Conservation (phyloP, 2,329 filamentous ascomycete species). For the Venturia aucupariae region DNA sequence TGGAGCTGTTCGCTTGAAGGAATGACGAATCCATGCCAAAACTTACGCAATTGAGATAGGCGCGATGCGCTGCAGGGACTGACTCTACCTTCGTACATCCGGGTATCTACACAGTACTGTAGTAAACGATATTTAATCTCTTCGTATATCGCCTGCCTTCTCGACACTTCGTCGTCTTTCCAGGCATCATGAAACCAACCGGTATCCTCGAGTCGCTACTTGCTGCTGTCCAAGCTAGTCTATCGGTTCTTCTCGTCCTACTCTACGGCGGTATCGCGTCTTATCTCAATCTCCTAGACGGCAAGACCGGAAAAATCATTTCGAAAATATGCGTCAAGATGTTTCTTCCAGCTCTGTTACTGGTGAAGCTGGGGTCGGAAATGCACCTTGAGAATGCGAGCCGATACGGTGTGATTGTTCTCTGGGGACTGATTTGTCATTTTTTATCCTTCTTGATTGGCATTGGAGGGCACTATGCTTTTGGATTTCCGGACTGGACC, state of each 20-base stretch:
- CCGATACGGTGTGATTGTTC: constrained; percentile 38
- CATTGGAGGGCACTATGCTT: constrained; percentile 32
- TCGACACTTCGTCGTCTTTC: neutral
- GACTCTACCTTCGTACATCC: no score
- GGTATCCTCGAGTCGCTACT: constrained; percentile 36
- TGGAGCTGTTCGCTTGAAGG: neutral
- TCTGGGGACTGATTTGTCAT: constrained; percentile 45
- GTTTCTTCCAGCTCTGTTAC: constrained; percentile 45
- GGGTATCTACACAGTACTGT: no score
- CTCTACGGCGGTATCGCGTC: constrained; percentile 42
- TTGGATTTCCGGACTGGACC: constrained; percentile 45
- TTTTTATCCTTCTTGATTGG: constrained; percentile 40
- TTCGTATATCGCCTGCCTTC: neutral
- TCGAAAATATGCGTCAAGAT: constrained; percentile 44
- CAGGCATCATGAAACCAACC: constrained; percentile 2
- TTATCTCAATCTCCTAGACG: constrained; percentile 41
- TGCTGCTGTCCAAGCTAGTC: constrained; percentile 45
- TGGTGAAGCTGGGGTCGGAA: constrained; percentile 45
- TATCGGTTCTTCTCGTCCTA: constrained; percentile 47
- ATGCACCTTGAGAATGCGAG: constrained; percentile 37
- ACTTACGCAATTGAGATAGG: neutral
- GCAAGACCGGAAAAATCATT: constrained; percentile 41
- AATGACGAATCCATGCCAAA: neutral
- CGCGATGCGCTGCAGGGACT: neutral
- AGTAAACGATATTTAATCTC: no score